Evolutionary conservation across 495 filamentous ascomycete species (phyloP), one percentile per base, ranked within the genome.

Genomic region (Neurospora tetrasperma): DNA sequence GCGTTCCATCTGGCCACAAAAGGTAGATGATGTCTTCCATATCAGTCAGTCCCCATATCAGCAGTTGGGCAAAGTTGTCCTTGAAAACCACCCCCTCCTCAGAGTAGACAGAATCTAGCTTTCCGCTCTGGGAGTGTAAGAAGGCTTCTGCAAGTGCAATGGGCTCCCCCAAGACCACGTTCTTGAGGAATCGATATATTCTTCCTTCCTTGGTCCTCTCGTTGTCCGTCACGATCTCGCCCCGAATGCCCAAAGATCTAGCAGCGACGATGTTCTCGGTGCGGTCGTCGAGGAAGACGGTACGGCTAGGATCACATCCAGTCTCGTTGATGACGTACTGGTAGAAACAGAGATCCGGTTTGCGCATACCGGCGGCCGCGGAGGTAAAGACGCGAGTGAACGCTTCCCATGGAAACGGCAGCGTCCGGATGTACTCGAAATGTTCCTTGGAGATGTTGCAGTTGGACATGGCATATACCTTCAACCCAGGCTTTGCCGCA

Each of bases 321-420:
- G 71, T 77, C 23, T 75, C 6, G 0, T 78, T 6, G 14, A 79
- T 71, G 7, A 76, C 70, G 54, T 74, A 70, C 40, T 72, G 73
- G 46, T 78, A 79, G 71, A 76, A 76, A n/a, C 76, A 75, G 40
- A 78, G 41, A 42, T 78, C 75, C 20, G 78, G 78, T 44, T 79
- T 79, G 43, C 76, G 71, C 78, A 77, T 78, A 14, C 78, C 78
- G 5, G 72, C 72, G 8, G 18, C 23, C 0, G 66, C 70, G 0
- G 78, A 79, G 11, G 59, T 54, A 42, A 79, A 78, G 20, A 74
- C 46, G 1, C 35, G 66, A 31, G 74, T 68, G 44, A 79, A 79
- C 0, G 76, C 44, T 5, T 71, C 35, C 78, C 78, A 79, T 5
- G 76, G 78, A 3, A 80, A 48, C 12, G 23, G 31, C 73, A 74